Evolutionary conservation across 1,284 basidiomycete species (phyloP), one percentile per base, ranked within the genome.

Genomic region (Phaffia rhodozyma): DNA sequence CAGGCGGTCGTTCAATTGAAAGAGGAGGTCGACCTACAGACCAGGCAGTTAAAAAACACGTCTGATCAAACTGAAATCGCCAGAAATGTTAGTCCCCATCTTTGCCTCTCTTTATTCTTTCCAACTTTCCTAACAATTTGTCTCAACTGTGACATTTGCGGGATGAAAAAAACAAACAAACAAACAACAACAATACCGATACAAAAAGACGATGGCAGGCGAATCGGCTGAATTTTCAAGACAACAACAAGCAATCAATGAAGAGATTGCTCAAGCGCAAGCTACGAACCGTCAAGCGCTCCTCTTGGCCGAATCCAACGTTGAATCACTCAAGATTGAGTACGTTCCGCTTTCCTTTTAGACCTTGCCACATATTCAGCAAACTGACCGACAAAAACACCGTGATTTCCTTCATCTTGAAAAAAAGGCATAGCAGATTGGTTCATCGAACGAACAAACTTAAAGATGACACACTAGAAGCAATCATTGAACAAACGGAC

Each of bases 21-120:
- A 58, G 84, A 86, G 68, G 86, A 89, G 69, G 82, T 84, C 32
- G 76, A 76, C 50, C 83, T 85, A 69, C 71, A 85, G 27, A 84
- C 87, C 71, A 85, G 70, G 34, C 71, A 72, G 50, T 67, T 76
- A 25, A 73, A 71, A 61, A 67, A 72, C 32, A 69, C 73, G 11
- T 68, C 71, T 21, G 84, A 87, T 56, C 84, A 90, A 71, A 86
- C 87, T 0, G 87, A 91, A 67, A 83, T 86, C 66, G 77, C 86
- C 53, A 83, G 86, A 72, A 82, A 84, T 71, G 88, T 88, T 67
- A 70, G 83, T 78, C 51, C 34, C n/a, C 52, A 38, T 53, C n/a
- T 47, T 43, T 43, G 38, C 16, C 13, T 43, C 38, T 43, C 5
- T 43, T 11, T 11, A 2, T 43, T 20, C 9, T 32, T 20, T 20